These are phyloP conservation scores for Periconia macrospinosa DNA, from an alignment of 2,329 filamentous ascomycete genomes.

Conservation along the genomic window DNA sequence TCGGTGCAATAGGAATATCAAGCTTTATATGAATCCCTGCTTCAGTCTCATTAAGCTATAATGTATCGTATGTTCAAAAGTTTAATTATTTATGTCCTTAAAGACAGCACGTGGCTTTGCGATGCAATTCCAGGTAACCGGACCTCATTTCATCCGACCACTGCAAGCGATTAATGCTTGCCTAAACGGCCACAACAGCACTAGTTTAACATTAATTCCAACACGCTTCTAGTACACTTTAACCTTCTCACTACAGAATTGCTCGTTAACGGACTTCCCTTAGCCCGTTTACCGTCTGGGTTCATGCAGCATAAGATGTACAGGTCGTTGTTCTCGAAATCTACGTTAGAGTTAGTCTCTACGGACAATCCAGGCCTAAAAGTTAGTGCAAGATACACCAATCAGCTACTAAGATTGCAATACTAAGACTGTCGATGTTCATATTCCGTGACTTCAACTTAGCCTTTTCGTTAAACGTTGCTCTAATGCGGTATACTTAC, in stretches of 20 bases:
- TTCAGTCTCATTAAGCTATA: background rate
- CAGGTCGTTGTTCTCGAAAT: conserved; percentile 41
- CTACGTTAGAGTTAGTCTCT: too few relatives aligned
- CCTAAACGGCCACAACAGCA: background rate
- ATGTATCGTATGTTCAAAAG: background rate
- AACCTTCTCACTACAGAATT: conserved; percentile 55
- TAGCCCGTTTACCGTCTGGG: conserved; percentile 48
- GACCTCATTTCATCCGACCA: too few relatives aligned
- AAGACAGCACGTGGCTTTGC: background rate
- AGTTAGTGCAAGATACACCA: too few relatives aligned
- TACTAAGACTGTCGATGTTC: conserved; percentile 11
- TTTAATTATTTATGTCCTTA: background rate
- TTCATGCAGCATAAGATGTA: conserved; percentile 49
- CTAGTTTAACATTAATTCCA: background rate
- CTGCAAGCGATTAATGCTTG: too few relatives aligned
- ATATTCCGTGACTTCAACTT: conserved; percentile 17
- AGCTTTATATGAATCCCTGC: background rate
- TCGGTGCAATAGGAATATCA: background rate
- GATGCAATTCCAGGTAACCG: too few relatives aligned
- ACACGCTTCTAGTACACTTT: conserved; percentile 33
- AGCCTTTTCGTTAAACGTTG: conserved; percentile 11
- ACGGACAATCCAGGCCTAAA: too few relatives aligned
- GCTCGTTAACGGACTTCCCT: conserved; percentile 53
- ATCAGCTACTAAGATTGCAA: background rate
- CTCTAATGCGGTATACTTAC: conserved; percentile 17